These are phyloP conservation scores for Flueggea neowawraea DNA, from an alignment of 441 rosid genomes.

Conservation along the genomic window DNA sequence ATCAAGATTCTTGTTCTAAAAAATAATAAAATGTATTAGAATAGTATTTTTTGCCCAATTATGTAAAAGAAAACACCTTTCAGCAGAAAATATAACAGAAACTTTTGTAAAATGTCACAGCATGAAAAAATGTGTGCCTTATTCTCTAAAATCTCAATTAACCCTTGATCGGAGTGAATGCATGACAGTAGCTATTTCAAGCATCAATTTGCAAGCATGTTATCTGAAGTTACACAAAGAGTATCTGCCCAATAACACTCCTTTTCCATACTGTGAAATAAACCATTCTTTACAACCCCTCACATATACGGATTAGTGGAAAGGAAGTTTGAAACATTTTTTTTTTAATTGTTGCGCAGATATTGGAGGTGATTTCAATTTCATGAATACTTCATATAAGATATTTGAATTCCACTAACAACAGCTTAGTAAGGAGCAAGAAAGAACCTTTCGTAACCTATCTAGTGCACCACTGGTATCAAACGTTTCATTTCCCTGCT, in stretches of 20 bases:
- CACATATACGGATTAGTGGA: no score
- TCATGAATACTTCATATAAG: background rate
- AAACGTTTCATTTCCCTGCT: slow-evolving; percentile 95
- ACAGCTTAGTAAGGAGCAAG: slow-evolving; percentile 17
- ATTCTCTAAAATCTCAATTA: no score
- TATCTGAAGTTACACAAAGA: background rate
- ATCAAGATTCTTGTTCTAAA: background rate
- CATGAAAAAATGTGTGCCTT: no score
- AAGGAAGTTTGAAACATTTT: no score
- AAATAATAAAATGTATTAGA: no score
- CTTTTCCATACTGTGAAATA: background rate
- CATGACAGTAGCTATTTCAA: background rate
- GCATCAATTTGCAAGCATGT: background rate
- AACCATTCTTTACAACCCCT: background rate
- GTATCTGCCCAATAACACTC: background rate
- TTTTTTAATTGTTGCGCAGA: background rate
- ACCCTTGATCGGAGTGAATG: no score
- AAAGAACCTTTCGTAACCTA: slow-evolving; percentile 79
- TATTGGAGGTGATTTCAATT: background rate
- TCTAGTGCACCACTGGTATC: slow-evolving; percentile 99
- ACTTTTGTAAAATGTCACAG: no score
- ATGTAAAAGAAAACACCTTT: no score
- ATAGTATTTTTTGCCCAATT: no score
- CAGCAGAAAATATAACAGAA: no score
- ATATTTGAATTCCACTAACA: background rate